These are phyloP conservation scores for California macrophylla DNA, from an alignment of 441 rosid genomes.

Conservation along the genomic window DNA sequence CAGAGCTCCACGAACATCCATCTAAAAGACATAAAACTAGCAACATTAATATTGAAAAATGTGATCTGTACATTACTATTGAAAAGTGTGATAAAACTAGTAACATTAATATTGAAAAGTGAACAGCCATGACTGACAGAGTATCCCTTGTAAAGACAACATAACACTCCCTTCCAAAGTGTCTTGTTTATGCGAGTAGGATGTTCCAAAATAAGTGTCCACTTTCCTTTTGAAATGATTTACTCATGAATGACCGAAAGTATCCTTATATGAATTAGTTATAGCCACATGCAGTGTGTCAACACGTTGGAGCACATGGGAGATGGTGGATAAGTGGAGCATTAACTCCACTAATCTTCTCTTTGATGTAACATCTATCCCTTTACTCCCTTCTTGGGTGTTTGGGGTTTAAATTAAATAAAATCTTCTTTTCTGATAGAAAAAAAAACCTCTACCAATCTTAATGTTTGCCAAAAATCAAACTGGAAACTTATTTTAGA, in stretches of 20 bases:
- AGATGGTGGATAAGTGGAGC: not conserved
- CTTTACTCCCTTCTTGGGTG: too few species aligned
- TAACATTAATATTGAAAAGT: not conserved
- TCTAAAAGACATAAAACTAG: constrained; percentile 31
- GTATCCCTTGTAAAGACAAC: not conserved
- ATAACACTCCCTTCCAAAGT: not conserved
- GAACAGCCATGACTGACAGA: not conserved
- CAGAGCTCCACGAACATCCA: constrained; percentile 90
- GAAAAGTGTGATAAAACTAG: too few species aligned
- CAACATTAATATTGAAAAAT: not conserved
- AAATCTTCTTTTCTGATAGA: too few species aligned
- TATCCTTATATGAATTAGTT: too few species aligned
- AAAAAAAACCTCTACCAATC: too few species aligned
- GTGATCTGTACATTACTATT: too few species aligned
- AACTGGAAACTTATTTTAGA: not conserved
- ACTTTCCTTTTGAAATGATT: not conserved
- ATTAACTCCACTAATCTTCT: too few species aligned
- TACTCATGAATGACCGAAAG: too few species aligned
- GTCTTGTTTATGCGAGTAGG: not conserved
- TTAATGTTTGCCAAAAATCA: not conserved
- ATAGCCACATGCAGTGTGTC: not conserved
- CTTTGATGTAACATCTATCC: too few species aligned
- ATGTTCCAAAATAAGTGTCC: not conserved
- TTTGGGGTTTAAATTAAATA: too few species aligned
- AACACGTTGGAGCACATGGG: not conserved